Base-by-base conservation (phyloP, 345 rosid species). In the Eucalyptus cloeziana region DNA sequence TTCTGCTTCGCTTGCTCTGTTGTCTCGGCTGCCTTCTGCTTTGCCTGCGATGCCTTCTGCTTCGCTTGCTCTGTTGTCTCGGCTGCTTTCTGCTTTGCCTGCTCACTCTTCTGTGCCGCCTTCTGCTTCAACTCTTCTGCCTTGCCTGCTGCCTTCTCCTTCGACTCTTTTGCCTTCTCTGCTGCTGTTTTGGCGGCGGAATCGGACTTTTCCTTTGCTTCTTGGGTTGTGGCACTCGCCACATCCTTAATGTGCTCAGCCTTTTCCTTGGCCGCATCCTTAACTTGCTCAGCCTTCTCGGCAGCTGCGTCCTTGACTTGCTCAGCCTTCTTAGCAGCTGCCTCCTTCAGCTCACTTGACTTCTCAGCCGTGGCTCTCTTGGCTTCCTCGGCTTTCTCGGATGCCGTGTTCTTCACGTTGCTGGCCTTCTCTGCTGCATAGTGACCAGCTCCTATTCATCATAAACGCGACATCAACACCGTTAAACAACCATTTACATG, bases 21-120 rank as follows among this genome's bases (percentile, higher is more conserved):
- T 52, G 47, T n/a, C 79, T 49, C 19, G 4, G 51, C 62, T 13
- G 89, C 92, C 86, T 88, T 91, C 67, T 89, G 88, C 83, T 13
- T 76, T 1, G 92, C 88, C 86, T 91, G 89, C 43, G 86, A 47
- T 10, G 93, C 91, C 88, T 89, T 92, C 89, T 91, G 89, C 30
- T 89, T 88, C n/a, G 91, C 92, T 43, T 81, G 87, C 45, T 92
- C 91, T 6, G 87, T 22, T 47, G 47, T n/a, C 79, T 49, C 19
- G 2, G 62, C 54, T 13, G 89, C 92, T 81, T 88, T 91, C 67
- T 89, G 86, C 83, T 7, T 79, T 1, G 92, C 88, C 85, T 91
- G 86, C 43, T 92, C 89, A 17, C 90, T 89, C 86, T 54, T 81
- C 69, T 89, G 89, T 13, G 86, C 49, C 3, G 93, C 91, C 88